Base-by-base conservation (phyloP, 2,329 filamentous ascomycete genomes). In the Fusarium subglutinans region DNA sequence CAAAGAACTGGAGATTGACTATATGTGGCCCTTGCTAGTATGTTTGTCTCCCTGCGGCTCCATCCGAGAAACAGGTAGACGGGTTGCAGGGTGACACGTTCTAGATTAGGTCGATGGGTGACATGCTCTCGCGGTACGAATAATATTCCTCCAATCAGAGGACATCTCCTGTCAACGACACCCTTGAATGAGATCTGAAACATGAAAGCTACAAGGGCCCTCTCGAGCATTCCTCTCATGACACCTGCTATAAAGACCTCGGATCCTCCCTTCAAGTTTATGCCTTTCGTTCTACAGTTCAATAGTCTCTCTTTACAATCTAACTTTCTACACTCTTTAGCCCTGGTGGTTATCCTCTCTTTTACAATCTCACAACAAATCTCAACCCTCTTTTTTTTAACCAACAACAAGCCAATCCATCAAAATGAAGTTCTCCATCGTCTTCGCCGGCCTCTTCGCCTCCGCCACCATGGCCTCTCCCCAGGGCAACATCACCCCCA, bases 361-460 rank as follows among this genome's bases (percentile, higher is more conserved):
- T 77, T 76, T 13, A 54, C 20, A 20, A 44, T 30, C 54, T 45
- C 40, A 61, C 60, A 72, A 72, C 18, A 59, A 28, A 26, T 40
- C 43, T 22, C 4, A 33, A 33, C 20, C 26, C 62, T 30, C 38
- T 26, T 44, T 38, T 38, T 37, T 35, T 47, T 13, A 50, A 50
- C 30, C 9, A 48, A 11, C 18, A 56, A 43, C 38, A 22, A 55
- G 51, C 14, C 8, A 54, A 41, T 47, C 22, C 28, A 41, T 71
- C 75, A 75, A 56, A 57, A 77, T 77, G 76, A 76, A 77, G 76
- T 77, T 76, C 66, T 77, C 76, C 55, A 59, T 74, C 58, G 38
- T 75, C 47, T 61, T 77, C 50, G 62, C 74, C 43, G 76, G 73
- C 62, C 57, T 77, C 30, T 64, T 76, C 60, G 76, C 76, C 72